phyloP scores from a whole-genome alignment of 2,329 filamentous ascomycete genomes.

The Pseudopithomyces chartarum region DNA sequence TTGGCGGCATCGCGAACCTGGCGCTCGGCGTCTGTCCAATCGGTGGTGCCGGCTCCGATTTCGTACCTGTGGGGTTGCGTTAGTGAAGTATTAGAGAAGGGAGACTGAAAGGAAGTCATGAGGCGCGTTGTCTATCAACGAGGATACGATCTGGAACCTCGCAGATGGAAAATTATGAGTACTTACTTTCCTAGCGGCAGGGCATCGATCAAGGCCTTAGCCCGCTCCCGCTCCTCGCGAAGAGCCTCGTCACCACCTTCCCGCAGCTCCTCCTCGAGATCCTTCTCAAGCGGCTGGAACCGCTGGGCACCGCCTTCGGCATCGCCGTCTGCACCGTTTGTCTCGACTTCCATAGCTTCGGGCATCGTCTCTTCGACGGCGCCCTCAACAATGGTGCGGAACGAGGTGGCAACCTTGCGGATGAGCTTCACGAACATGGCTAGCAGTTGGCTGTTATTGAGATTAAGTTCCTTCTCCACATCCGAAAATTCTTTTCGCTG shows the following conservation, averaged over 20 bases:
- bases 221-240: conserved; percentile 73
- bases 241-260: conserved; percentile 81
- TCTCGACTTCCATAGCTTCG: conserved; percentile 47
- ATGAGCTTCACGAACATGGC: conserved; percentile 98
- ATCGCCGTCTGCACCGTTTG: conserved; percentile 63
- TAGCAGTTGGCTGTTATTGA: conserved; percentile 78
- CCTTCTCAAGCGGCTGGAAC: conserved; percentile 72
- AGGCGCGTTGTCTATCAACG: too few relatives aligned
- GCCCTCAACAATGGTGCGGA: conserved; percentile 74
- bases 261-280: conserved; percentile 80
- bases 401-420: conserved; percentile 81
- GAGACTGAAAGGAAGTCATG: too few relatives aligned
- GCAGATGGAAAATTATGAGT: not conserved
- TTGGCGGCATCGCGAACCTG: conserved; percentile 63
- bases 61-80: conserved; percentile 43
- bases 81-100: conserved; percentile 2
- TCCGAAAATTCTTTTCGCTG: conserved; percentile 87
- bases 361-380: conserved; percentile 60
- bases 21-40: conserved; percentile 72
- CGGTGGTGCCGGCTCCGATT: conserved; percentile 53
- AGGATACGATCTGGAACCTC: too few relatives aligned
- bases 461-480: conserved; percentile 75
- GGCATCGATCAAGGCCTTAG: conserved; percentile 86
- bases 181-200: conserved; percentile 84
- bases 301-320: conserved; percentile 63